Evolutionary conservation across 352 stramenopile genomes (phyloP), one percentile per base, ranked within the genome.

Genomic region (Phytophthora colocasiae): DNA sequence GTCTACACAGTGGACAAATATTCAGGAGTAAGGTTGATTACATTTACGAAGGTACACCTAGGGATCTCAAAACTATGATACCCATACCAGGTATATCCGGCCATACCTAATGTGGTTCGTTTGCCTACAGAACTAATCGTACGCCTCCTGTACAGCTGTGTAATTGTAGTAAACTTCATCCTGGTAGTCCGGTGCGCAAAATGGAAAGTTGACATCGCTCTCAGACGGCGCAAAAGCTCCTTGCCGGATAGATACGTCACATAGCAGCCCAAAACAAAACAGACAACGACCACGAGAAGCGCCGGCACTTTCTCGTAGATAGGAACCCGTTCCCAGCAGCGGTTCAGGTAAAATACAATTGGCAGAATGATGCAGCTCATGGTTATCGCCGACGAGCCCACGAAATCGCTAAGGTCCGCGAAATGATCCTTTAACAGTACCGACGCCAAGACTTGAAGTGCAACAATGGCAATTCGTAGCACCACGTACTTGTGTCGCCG

Each of bases 291-390:
- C 4, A 71, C 54, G 1, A 66, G 7, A 58, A 54, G 38, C 3
- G 38, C 38, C 10, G 38, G 38, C 38, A 43, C 38, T 52, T 77
- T 79, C 19, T 79, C 71, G 45, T 75, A 77, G 15, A 77, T 71
- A 15, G 67, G 57, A 15, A 79, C 63, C 9, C 24, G 34, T 14
- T 36, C 39, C 62, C 64, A 77, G 40, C 58, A 54, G 19, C 55
- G 19, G 36, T 73, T 70, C 32, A 75, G 45, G 44, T 75, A 71
- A 45, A 75, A 80, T n/a, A 74, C 38, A 19, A 78, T 75, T 19
- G 75, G 75, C 12, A 83, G 40, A 14, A 83, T 58, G 40, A 83
- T 83, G 51, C 54, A 81, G 53, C 66, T 75, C 38, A 79, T 58
- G 65, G 38, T 75, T 40, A 79, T 80, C 15, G 66, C 59, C 27